Conservation (phyloP, 1,284 basidiomycete species). For the Ceratobasidium sp. region DNA sequence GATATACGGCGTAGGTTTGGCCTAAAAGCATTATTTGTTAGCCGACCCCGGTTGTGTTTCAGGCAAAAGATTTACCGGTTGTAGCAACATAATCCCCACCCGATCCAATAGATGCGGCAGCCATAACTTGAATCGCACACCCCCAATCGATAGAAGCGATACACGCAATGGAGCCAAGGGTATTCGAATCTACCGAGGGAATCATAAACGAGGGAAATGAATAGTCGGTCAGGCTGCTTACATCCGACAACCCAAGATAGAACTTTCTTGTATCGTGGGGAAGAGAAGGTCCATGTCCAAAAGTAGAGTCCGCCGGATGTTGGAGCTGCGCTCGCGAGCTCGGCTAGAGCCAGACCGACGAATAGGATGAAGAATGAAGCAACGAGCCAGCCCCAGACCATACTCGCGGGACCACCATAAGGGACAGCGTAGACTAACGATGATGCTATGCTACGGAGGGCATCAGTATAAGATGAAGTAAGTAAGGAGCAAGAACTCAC, state of each 20-base stretch:
- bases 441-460: constrained; percentile 59
- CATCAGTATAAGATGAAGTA: constrained; percentile 40
- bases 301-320: constrained; percentile 84
- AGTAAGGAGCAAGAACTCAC: constrained; percentile 2
- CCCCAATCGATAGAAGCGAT: constrained; percentile 86
- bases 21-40: constrained; percentile 56
- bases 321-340: constrained; percentile 78
- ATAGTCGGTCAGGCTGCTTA: constrained; percentile 57
- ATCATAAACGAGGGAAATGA: constrained; percentile 23
- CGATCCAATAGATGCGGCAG: constrained; percentile 73
- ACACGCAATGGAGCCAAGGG: constrained; percentile 75
- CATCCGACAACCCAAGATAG: constrained; percentile 85
- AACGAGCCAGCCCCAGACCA: constrained; percentile 75
- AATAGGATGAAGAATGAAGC: constrained; percentile 58
- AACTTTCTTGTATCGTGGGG: constrained; percentile 73
- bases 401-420: constrained; percentile 81
- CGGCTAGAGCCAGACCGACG: constrained; percentile 77
- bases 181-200: constrained; percentile 71
- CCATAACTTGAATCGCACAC: constrained; percentile 77
- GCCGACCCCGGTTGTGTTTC: no score
- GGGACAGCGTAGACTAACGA: constrained; percentile 80
- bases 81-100: constrained; percentile 67
- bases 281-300: constrained; percentile 79
- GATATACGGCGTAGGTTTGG: constrained; percentile 64
- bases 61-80: constrained; percentile 60